These are phyloP conservation scores for Xylaria sp. DNA, from an alignment of 495 filamentous ascomycete species.

Conservation along the genomic window DNA sequence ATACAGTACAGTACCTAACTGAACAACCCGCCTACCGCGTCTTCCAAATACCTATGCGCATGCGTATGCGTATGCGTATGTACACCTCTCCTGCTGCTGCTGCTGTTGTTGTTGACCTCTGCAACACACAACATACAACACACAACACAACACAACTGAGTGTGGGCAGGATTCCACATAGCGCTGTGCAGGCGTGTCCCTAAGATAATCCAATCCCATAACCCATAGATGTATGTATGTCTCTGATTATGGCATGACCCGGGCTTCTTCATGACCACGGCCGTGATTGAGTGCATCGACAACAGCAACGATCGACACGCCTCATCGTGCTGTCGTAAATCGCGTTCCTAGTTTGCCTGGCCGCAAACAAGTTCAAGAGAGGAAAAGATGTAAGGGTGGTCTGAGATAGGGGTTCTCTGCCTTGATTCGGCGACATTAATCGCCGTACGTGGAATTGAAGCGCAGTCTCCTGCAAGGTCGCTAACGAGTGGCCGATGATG, in stretches of 20 bases:
- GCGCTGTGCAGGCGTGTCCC: slow-evolving; percentile 4
- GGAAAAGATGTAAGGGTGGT: slow-evolving; percentile 22
- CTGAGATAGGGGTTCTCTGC: not conserved
- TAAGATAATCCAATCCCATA: too few species aligned
- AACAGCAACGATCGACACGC: not conserved
- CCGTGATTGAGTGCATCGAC: not conserved
- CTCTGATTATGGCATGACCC: slow-evolving; percentile 13
- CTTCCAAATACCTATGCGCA: slow-evolving; percentile 1
- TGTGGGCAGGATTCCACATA: slow-evolving; percentile 5
- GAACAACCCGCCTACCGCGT: slow-evolving; percentile 14
- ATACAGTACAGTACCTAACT: not conserved
- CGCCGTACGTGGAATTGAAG: not conserved
- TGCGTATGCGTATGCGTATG: too few species aligned
- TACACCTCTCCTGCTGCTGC: not conserved
- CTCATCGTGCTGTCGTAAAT: slow-evolving; percentile 5
- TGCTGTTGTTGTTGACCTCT: not conserved
- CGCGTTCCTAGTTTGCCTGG: not conserved
- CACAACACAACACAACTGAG: not conserved
- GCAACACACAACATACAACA: not conserved
- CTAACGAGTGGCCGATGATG: not conserved
- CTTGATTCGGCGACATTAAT: slow-evolving; percentile 21
- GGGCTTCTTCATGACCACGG: slow-evolving; percentile 20
- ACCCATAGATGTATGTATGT: not conserved
- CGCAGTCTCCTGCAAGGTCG: slow-evolving; percentile 7
- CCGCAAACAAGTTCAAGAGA: slow-evolving; percentile 14